A percentile compares a stretch with the other conserved stretches of the same genome.
These are phyloP conservation scores for Lentinula sp. DNA, from an alignment of 768 basidiomycete species.

Conservation along the genomic window DNA sequence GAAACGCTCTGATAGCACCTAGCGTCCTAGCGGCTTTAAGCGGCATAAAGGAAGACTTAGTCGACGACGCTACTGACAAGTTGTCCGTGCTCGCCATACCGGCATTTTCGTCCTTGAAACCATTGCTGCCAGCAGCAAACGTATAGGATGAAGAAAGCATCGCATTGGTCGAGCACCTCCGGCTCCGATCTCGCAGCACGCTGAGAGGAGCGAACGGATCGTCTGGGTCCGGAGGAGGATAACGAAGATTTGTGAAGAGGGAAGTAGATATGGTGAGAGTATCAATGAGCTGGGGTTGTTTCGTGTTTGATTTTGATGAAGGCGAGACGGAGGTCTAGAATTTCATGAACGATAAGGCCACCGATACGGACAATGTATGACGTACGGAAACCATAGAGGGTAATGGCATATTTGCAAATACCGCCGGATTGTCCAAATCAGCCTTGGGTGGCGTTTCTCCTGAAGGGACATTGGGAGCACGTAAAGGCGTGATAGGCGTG, in stretches of 20 bases:
- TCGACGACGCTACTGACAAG: neutral
- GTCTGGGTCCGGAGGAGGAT: slow-evolving; percentile 60
- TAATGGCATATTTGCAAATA: neutral
- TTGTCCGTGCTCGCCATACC: neutral
- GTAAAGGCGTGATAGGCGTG: slow-evolving; percentile 1
- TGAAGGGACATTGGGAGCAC: neutral
- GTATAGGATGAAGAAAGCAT: slow-evolving; percentile 9
- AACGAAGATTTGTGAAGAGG: slow-evolving; percentile 23
- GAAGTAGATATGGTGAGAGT: neutral
- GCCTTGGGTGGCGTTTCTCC: neutral
- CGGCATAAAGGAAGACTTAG: neutral
- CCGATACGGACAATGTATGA: neutral
- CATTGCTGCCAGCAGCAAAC: slow-evolving; percentile 3
- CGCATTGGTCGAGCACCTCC: neutral
- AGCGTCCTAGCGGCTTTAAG: slow-evolving; percentile 17
- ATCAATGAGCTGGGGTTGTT: neutral
- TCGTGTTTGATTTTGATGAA: neutral
- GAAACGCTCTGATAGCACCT: neutral
- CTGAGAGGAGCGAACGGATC: slow-evolving; percentile 70
- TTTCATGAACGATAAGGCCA: neutral
- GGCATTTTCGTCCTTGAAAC: neutral
- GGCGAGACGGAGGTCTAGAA: neutral
- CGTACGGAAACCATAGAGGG: neutral
- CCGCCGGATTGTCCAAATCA: too few relatives aligned
- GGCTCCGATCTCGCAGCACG: slow-evolving; percentile 50